Evolutionary conservation across 148 eudicot species (phyloP), one percentile per base, ranked within the genome.

Genomic region (Limonium bicolor): DNA sequence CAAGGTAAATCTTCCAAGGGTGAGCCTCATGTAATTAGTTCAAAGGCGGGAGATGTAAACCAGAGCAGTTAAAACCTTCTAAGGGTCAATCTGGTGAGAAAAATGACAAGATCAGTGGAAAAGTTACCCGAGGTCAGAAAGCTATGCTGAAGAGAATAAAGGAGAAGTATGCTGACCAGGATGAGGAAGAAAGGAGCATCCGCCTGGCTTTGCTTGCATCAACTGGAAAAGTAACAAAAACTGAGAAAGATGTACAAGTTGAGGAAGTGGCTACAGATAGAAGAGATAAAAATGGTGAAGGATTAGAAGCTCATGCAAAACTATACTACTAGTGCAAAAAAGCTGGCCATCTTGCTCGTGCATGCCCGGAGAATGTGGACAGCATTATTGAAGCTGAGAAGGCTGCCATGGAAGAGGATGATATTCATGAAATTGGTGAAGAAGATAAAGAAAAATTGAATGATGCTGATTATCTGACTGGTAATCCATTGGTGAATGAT

Each of bases 201-300:
- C 90, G 97, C 14, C 84, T 90, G 95, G 79, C 93, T 62, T 72
- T 90, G 58, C 78, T 90, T 48, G 97, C 81, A 86, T 73, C 94
- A 36, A 77, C 94, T 51, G 94, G 94, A 51, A 75, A 66, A 55
- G 63, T 54, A 50, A 66, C 53, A 58, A 74, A 63, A 60, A 54
- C 50, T 20, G 72, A 69, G 14, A 49, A 50, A 41, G 66, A 47
- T 42, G 34, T 41, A 21, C 56, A 67, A 56, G 54, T 57, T 54
- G 62, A 55, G 54, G 59, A 56, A 49, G 61, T 59, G 32, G 60
- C 44, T 9, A 31, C 41, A 20, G 58, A 24, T 50, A 59, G 57
- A 33, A 60, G 24, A 46, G 17, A 35, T 41, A 70, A 62, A 49
- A 50, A 64, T 39, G 36, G 26, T 30, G 48, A 59, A 74, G 92